phyloP scores from a whole-genome alignment of 2,329 filamentous ascomycete species.

The Alternaria arbusti region DNA sequence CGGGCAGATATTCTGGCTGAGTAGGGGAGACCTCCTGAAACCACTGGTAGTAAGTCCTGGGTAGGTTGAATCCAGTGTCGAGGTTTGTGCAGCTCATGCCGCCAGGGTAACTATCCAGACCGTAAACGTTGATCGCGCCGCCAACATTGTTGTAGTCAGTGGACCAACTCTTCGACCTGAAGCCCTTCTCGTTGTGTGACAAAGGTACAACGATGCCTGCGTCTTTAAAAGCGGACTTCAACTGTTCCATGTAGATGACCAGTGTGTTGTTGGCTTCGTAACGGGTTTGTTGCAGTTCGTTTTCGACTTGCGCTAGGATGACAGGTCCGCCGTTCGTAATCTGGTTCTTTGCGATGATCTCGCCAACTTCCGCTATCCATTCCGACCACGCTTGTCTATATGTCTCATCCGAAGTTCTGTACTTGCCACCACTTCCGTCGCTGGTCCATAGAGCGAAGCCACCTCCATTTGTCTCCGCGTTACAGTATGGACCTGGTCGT shows the following conservation, averaged over 20 bases:
- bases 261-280: slow-evolving; percentile 54
- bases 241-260: slow-evolving; percentile 61
- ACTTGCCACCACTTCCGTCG: slow-evolving; percentile 55
- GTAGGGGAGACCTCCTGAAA: slow-evolving; percentile 63
- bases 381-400: slow-evolving; percentile 57
- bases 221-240: slow-evolving; percentile 55
- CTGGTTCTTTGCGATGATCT: slow-evolving; percentile 58
- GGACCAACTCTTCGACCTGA: slow-evolving; percentile 59
- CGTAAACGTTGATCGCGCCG: slow-evolving; percentile 61
- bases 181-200: slow-evolving; percentile 60
- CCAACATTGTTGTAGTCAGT: slow-evolving; percentile 63
- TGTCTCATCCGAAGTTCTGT: slow-evolving; percentile 53
- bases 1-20: slow-evolving; percentile 61
- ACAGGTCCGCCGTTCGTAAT: slow-evolving; percentile 60
- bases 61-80: slow-evolving; percentile 57
- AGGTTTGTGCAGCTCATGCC: slow-evolving; percentile 59
- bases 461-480: slow-evolving; percentile 59
- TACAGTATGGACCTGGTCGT: slow-evolving; percentile 59
- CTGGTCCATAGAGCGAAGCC: slow-evolving; percentile 56
- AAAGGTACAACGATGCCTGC: slow-evolving; percentile 59
- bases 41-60: slow-evolving; percentile 63
- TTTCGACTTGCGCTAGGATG: slow-evolving; percentile 61
- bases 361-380: slow-evolving; percentile 56
- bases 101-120: slow-evolving; percentile 56
- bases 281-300: slow-evolving; percentile 57